A percentile compares a stretch with the other conserved stretches of the same genome.
Evolutionary conservation across 1,139 yeast species (phyloP).

Genomic region (Blastobotrys illinoisensis): DNA sequence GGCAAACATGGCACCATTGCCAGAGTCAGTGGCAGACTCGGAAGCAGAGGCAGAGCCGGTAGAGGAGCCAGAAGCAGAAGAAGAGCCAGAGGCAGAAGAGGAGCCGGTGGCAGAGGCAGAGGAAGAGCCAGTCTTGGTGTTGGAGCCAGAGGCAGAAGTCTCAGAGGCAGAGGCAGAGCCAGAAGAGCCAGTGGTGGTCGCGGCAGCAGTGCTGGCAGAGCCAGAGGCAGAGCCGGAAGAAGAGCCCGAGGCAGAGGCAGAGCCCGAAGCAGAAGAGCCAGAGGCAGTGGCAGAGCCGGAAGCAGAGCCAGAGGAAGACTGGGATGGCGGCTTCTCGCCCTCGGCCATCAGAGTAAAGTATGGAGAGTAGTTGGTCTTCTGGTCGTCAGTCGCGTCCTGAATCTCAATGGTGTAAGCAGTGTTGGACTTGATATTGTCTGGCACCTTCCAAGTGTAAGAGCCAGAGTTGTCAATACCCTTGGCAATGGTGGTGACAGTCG

Average conservation of each 20-base stretch:
- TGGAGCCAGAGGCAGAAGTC: constrained; percentile 18
- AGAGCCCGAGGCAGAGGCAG: too few relatives aligned
- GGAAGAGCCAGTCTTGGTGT: constrained; percentile 18
- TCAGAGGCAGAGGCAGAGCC: constrained; percentile 15
- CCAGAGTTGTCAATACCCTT: constrained; percentile 28
- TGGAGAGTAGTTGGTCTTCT: constrained; percentile 28
- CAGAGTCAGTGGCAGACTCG: constrained; percentile 17
- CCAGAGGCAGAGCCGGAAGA: constrained; percentile 17
- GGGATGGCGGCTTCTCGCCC: constrained; percentile 16
- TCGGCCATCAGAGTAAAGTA: constrained; percentile 29
- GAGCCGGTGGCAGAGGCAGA: constrained; percentile 14
- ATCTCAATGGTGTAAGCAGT: constrained; percentile 35
- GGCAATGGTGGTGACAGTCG: constrained; percentile 27
- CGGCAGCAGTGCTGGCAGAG: constrained; percentile 16
- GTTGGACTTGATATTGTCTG: constrained; percentile 19
- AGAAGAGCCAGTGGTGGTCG: constrained; percentile 14
- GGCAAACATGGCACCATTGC: constrained; percentile 6
- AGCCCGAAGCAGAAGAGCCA: constrained; percentile 12
- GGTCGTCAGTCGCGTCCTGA: constrained; percentile 21
- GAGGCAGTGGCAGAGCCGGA: constrained; percentile 31
- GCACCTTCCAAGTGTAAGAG: constrained; percentile 27
- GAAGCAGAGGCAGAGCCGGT: constrained; percentile 16
- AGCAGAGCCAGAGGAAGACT: constrained; percentile 13
- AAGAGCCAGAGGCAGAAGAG: constrained; percentile 17
- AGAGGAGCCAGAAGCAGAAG: constrained; percentile 14